Conservation (phyloP, 2,329 filamentous ascomycete genomes). For the Nemania serpens region DNA sequence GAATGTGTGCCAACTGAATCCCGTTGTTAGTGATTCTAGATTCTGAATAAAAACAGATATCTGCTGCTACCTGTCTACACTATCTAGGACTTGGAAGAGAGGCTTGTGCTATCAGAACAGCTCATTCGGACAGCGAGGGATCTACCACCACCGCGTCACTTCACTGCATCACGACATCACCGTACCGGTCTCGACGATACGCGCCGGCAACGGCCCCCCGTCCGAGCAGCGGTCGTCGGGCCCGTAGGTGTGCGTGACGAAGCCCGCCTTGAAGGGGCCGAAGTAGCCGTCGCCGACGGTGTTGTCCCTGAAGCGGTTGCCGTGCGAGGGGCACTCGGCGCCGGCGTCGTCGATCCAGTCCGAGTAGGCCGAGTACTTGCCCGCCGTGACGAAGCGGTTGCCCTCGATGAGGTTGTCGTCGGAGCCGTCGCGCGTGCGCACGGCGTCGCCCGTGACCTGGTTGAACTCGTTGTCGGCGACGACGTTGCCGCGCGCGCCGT, state of each 20-base stretch:
- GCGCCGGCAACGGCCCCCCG: conserved; percentile 4
- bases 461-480: conserved; percentile 25
- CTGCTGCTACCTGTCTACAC: too few relatives aligned
- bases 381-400: conserved; percentile 21
- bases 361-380: conserved; percentile 29
- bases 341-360: conserved; percentile 26
- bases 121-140: too few relatives aligned
- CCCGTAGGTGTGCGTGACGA: conserved; percentile 24
- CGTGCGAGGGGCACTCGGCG: conserved; percentile 16
- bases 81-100: too few relatives aligned
- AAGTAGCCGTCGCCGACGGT: conserved; percentile 25
- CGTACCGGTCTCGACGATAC: conserved; percentile 22
- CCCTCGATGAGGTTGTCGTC: conserved; percentile 23
- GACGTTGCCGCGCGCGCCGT: conserved; percentile 15
- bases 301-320: conserved; percentile 23
- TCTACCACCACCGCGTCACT: too few relatives aligned
- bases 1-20: too few relatives aligned
- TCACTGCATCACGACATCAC: neutral
- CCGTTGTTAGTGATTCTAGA: too few relatives aligned
- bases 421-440: conserved; percentile 26
- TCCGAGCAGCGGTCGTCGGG: conserved; percentile 21
- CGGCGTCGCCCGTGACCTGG: conserved; percentile 26
- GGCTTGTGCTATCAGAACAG: too few relatives aligned
- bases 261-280: conserved; percentile 21
- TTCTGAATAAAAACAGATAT: too few relatives aligned